Evolutionary conservation across 2,329 filamentous ascomycete species (phyloP), one percentile per base, ranked within the genome.

Genomic region (Nothopassalora personata): DNA sequence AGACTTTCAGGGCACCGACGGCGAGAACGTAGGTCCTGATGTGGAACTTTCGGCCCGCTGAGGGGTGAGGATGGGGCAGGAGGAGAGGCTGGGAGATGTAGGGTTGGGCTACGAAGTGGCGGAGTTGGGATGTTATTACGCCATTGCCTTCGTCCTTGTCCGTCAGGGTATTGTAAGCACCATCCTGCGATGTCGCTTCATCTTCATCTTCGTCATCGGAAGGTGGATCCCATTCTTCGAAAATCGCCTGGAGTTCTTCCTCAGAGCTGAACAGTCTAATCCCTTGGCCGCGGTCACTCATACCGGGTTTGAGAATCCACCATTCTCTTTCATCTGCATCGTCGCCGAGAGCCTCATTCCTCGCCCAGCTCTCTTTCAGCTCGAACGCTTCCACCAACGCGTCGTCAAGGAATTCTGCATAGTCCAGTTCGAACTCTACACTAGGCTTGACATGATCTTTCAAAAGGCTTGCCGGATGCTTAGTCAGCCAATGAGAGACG

Each of bases 271-370:
- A 99, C 0, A 99, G 78, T 43, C 90, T 79, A 59, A 99, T 97
- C 0, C 94, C 94, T 72, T 97, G 92, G 0, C 93, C 94, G 27
- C 93, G 84, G 72, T 99, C 94, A 73, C 91, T 96, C 94, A 99
- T 97, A 8, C 93, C 89, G 0, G 94, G 93, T 76, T 99, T 99
- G 60, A 99, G 75, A 65, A 99, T 97, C 94, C 94, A 99, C 93
- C 93, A 99, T 72, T 95, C 86, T 50, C 75, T 67, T 31, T 74
- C 66, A 11, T 60, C 58, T 2, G 56, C 56, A 3, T 68, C 69
- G 28, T 74, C 72, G 13, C 73, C 75, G 13, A 66, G 53, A 1
- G 57, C 59, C 53, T 83, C 83, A 67, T 96, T 96, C 49, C 80
- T 80, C 33, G 83, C 83, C 73, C 95, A 81, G 66, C 89, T 92